These are phyloP conservation scores for Cladophialophora exuberans DNA, from an alignment of 2,329 filamentous ascomycete species.

Conservation along the genomic window DNA sequence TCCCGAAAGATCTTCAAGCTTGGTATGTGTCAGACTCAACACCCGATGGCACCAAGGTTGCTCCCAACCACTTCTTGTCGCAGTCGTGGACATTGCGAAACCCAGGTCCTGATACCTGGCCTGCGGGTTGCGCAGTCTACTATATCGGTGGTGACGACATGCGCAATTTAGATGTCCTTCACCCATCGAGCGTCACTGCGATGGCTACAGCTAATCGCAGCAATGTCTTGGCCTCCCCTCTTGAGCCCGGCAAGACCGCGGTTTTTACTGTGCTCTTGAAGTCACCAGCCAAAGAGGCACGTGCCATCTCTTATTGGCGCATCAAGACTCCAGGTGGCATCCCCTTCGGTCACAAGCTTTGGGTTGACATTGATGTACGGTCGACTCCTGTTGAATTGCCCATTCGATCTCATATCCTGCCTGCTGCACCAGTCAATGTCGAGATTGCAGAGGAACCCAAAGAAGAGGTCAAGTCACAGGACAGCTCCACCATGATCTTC, in stretches of 20 bases:
- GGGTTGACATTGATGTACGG: slow-evolving; percentile 85
- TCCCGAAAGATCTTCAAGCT: slow-evolving; percentile 58
- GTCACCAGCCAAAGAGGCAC: slow-evolving; percentile 74
- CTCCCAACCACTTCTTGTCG: slow-evolving; percentile 74
- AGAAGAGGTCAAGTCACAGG: slow-evolving; percentile 39
- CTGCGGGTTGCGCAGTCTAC: slow-evolving; percentile 83
- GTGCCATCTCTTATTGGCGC: slow-evolving; percentile 94
- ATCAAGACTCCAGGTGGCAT: slow-evolving; percentile 78
- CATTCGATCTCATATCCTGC: slow-evolving; percentile 26
- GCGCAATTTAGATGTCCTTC: slow-evolving; percentile 82
- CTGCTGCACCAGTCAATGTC: slow-evolving; percentile 16
- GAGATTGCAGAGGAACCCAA: slow-evolving; percentile 40
- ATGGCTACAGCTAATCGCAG: slow-evolving; percentile 81
- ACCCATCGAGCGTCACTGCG: slow-evolving; percentile 76
- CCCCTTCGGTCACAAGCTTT: slow-evolving; percentile 89
- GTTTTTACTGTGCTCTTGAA: slow-evolving; percentile 85
- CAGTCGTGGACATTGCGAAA: slow-evolving; percentile 94
- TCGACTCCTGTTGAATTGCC: slow-evolving; percentile 28
- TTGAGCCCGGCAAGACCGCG: slow-evolving; percentile 74
- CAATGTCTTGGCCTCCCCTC: slow-evolving; percentile 69
- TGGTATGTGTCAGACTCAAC: slow-evolving; percentile 79
- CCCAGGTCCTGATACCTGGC: slow-evolving; percentile 78
- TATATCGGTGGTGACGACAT: slow-evolving; percentile 96
- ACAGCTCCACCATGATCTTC: slow-evolving; percentile 79
- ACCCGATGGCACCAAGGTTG: slow-evolving; percentile 73